These are phyloP conservation scores for Mucor ambiguus DNA, from an alignment of 371 early-diverging fungal genomes.

Conservation along the genomic window DNA sequence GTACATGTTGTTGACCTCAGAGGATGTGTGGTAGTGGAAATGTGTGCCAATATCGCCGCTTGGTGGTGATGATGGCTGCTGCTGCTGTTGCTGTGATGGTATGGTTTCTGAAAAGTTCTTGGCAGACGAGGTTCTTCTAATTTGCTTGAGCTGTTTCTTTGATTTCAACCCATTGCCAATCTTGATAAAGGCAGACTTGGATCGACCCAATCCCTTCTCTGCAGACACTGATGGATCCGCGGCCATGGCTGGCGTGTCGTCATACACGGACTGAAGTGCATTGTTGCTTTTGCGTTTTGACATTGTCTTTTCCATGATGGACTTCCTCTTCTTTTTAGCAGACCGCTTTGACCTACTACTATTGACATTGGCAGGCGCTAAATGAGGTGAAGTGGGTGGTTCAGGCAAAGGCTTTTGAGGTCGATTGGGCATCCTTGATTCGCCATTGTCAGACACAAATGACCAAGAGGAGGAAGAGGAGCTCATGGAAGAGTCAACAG, in stretches of 20 bases:
- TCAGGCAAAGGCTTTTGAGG: slow-evolving; percentile 34
- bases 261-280: neutral
- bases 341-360: slow-evolving; percentile 4
- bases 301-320: slow-evolving; percentile 44
- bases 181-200: slow-evolving; percentile 35
- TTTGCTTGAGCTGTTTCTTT: slow-evolving; percentile 23
- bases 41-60: neutral
- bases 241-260: neutral
- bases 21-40: slow-evolving; percentile 15
- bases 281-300: slow-evolving; percentile 34
- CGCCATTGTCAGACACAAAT: slow-evolving; percentile 19
- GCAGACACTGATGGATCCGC: neutral
- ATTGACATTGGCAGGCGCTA: neutral
- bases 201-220: slow-evolving; percentile 10
- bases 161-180: slow-evolving; percentile 35
- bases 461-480: slow-evolving; percentile 38
- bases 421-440: neutral
- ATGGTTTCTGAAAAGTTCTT: slow-evolving; percentile 6
- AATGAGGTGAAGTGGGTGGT: slow-evolving; percentile 17
- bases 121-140: slow-evolving; percentile 25
- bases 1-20: slow-evolving; percentile 10
- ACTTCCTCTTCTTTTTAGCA: slow-evolving; percentile 39
- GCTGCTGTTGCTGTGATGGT: neutral
- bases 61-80: neutral
- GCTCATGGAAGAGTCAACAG: slow-evolving; percentile 19